phyloP scores from a whole-genome alignment of 2,329 filamentous ascomycete genomes.

The Parascedosporium putredinis region DNA sequence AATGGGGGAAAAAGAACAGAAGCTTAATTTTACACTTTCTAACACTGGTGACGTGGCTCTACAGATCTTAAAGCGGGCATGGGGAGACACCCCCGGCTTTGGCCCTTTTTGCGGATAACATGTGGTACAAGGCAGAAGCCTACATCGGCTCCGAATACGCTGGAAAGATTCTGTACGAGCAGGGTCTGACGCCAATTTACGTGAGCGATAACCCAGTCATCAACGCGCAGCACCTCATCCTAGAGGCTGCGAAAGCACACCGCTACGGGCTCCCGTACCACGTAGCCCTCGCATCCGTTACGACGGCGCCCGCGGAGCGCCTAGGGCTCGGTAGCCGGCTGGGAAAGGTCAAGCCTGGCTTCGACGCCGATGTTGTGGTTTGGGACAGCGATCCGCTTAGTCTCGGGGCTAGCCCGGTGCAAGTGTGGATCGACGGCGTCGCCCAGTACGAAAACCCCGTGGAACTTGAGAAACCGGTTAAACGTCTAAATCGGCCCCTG shows the following conservation, averaged over 20 bases:
- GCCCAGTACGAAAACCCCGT: constrained; percentile 45
- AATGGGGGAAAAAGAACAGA: too few species aligned
- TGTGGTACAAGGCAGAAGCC: constrained; percentile 61
- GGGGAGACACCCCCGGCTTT: constrained; percentile 42
- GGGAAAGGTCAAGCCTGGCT: constrained; percentile 51
- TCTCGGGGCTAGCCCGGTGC: constrained; percentile 46
- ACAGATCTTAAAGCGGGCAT: constrained; percentile 44
- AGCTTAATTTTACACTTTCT: neutral
- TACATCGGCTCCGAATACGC: constrained; percentile 56
- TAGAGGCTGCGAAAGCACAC: constrained; percentile 51
- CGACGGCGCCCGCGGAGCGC: constrained; percentile 45
- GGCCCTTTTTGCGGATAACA: constrained; percentile 61
- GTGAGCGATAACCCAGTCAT: constrained; percentile 61
- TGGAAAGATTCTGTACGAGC: constrained; percentile 54
- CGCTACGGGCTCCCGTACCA: constrained; percentile 52
- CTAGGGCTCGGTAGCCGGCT: constrained; percentile 46
- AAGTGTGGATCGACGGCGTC: constrained; percentile 54
- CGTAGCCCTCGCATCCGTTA: constrained; percentile 46
- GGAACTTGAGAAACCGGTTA: constrained; percentile 39
- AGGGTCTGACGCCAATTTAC: constrained; percentile 54
- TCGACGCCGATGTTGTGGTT: constrained; percentile 49
- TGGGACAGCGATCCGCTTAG: constrained; percentile 55
- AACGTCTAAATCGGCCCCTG: constrained; percentile 26
- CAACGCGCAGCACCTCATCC: constrained; percentile 59
- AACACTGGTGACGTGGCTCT: too few species aligned